A percentile compares a stretch with the other conserved stretches of the same genome.
phyloP scores from a whole-genome alignment of 78 protist genomes.

The Cavenderia fasciculata region DNA sequence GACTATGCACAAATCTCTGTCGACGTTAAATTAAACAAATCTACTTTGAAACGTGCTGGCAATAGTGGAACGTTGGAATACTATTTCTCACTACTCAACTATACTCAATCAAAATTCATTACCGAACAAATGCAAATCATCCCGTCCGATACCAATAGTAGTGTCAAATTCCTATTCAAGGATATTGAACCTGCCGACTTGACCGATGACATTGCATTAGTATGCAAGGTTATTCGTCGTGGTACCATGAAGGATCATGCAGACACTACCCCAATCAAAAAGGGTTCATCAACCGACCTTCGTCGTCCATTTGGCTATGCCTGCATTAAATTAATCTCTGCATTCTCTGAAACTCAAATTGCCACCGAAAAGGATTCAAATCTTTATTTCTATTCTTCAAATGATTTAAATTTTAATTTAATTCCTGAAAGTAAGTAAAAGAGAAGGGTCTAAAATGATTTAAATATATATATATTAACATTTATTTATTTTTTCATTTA shows the following conservation, averaged over 20 bases:
- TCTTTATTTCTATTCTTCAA: neutral
- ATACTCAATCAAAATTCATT: constrained; percentile 24
- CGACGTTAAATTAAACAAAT: constrained; percentile 25
- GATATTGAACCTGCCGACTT: constrained; percentile 59
- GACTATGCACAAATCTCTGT: constrained; percentile 54
- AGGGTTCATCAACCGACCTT: constrained; percentile 2
- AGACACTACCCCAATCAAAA: neutral
- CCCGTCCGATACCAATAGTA: neutral
- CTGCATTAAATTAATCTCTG: neutral
- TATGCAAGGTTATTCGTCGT: constrained; percentile 41
- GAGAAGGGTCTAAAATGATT: no score
- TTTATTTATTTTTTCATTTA: neutral
- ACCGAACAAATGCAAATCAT: constrained; percentile 17
- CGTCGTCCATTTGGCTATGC: constrained; percentile 55
- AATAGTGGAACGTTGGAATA: constrained; percentile 44
- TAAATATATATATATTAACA: neutral
- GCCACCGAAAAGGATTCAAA: neutral
- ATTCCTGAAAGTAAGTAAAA: constrained; percentile 35
- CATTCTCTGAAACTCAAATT: constrained; percentile 1
- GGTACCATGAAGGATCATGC: constrained; percentile 52
- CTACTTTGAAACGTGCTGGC: constrained; percentile 22
- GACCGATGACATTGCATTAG: constrained; percentile 39
- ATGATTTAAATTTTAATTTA: neutral
- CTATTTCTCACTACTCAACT: constrained; percentile 43
- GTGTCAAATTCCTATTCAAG: constrained; percentile 35